Evolutionary conservation across 768 basidiomycete species (phyloP), one percentile per base, ranked within the genome.

Genomic region (Nidularia sp.): DNA sequence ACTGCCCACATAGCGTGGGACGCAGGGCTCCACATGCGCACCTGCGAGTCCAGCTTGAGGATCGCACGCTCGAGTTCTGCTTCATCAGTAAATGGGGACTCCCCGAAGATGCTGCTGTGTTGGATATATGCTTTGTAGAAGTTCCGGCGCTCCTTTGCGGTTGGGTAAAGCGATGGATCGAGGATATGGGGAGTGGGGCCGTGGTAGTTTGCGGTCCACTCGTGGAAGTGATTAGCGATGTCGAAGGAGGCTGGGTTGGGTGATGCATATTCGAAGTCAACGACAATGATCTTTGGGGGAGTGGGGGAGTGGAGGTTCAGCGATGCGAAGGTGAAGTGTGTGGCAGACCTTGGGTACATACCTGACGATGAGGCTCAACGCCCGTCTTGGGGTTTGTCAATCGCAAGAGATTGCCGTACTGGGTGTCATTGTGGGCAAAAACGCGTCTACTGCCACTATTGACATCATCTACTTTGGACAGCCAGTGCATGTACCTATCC

Each of bases 251-350:
- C 84, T 25, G 95, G 88, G 63, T 98, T 98, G 4, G 90, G 88
- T 0, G 86, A 79, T 10, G 96, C 93, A 64, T 99, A 99, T 71
- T 99, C 97, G 65, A 98, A 98, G 70, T 99, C 97, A 56, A 97
- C 93, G 34, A 96, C 90, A 64, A 96, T 90, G 56, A 96, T 85
- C 90, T 95, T 56, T 39, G 18, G 42, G n/a, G 47, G 47, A 63
- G 55, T 45, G 41, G 6, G 12, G 9, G 15, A 25, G 22, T 31
- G n/a, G 45, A 9, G 47, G 36, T 39, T 48, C 33, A 48, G 33
- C 9, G 8, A 18, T 45, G 8, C 31, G 12, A 51, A 7, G 29
- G 32, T 44, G 35, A 42, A 29, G 15, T 8, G 22, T 5, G 4
- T 22, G 34, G 8, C 7, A 31, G 15, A 45, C 5, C 15, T 6